Conservation (phyloP, 1,284 basidiomycete genomes). For the Lignosus rhinocerotis region DNA sequence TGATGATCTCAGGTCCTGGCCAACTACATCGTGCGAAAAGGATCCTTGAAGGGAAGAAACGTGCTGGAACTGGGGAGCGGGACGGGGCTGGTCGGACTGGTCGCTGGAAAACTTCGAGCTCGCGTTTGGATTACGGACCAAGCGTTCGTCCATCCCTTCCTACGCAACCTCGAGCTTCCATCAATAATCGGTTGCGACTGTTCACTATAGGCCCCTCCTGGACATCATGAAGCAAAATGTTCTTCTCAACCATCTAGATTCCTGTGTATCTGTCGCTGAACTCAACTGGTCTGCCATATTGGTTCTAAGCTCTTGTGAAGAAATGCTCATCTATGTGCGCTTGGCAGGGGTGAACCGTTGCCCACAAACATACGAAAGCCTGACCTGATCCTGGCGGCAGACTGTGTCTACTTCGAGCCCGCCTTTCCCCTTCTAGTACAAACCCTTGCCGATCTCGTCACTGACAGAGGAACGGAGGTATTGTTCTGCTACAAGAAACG, state of each 20-base stretch:
- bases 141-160: slow-evolving; percentile 64
- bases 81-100: slow-evolving; percentile 88
- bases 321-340: slow-evolving; percentile 13
- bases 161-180: too few species aligned
- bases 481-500: slow-evolving; percentile 94
- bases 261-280: slow-evolving; percentile 61
- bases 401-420: slow-evolving; percentile 97
- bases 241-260: slow-evolving; percentile 56
- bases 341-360: slow-evolving; percentile 54
- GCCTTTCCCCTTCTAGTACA: slow-evolving; percentile 87
- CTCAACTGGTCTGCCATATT: slow-evolving; percentile 68
- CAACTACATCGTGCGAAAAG: slow-evolving; percentile 65
- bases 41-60: slow-evolving; percentile 53
- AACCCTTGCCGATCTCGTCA: slow-evolving; percentile 71
- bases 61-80: slow-evolving; percentile 88
- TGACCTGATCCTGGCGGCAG: slow-evolving; percentile 81
- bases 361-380: slow-evolving; percentile 48
- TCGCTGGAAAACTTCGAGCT: slow-evolving; percentile 70
- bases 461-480: slow-evolving; percentile 58
- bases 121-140: slow-evolving; percentile 87
- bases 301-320: background rate
- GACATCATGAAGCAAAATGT: slow-evolving; percentile 77
- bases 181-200: background rate
- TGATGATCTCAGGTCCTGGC: slow-evolving; percentile 62
- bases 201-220: slow-evolving; percentile 60